Base-by-base conservation (phyloP, 2,329 filamentous ascomycete genomes). In the Aspergillus sergii region DNA sequence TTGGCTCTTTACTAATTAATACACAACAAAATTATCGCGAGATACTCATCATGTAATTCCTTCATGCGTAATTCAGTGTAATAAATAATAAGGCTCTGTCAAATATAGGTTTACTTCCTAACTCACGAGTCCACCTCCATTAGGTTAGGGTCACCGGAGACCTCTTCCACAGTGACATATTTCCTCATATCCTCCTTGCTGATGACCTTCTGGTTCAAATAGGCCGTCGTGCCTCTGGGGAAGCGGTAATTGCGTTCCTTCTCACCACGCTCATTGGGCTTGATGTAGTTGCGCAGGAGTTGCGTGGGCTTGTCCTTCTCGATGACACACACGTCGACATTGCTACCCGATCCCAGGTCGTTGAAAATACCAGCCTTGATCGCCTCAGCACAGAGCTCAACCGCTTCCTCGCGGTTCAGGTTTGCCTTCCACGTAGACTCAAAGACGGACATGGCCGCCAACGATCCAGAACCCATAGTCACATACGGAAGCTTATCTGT, bases 401-500 rank as follows among this genome's bases (percentile, higher is more conserved):
- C 84, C n/a, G 94, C 94, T 57, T 91, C 91, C 43, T 96, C 91
- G 71, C 88, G 85, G 67, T 86, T 90, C 77, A 97, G 79, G 65
- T 88, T 82, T 9, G 88, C 83, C 86, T 94, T 92, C 96, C 96
- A 99, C 81, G 90, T 89, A 57, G 94, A 96, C 85, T 99, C 95
- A 76, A 99, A 99, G 58, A 99, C 91, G 36, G 92, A 92, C 95
- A 99, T 99, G 76, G 95, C 95, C 32, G 95, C 95, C 70, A 99
- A 84, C 55, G 93, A 97, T 68, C 95, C 95, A 28, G 92, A 96
- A 60, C 95, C 95, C 95, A 99, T 99, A 69, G 96, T 99, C 70
- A 99, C 96, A 80, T 99, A 99, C 57, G 95, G 95, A 56, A 99
- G 89, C 85, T 98, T 99, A 84, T 99, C 95, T 66, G 95, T 99